Base-by-base conservation (phyloP, 2,329 filamentous ascomycete genomes). In the Colletotrichum shisoi region DNA sequence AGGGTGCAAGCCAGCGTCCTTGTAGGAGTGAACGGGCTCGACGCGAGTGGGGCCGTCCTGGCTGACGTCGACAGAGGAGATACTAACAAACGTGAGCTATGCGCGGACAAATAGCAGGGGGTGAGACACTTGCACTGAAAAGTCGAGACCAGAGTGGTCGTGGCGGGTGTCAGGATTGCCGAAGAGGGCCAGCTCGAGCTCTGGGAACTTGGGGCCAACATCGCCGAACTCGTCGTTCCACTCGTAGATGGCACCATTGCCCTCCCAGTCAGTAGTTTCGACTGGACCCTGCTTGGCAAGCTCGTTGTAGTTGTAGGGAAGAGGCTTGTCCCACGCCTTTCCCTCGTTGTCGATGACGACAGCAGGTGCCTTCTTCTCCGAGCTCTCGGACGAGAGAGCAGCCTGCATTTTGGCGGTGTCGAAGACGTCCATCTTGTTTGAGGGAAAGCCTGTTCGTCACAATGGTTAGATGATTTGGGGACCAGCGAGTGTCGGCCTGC, bases 181-280 rank as follows among this genome's bases (percentile, higher is more conserved):
- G 66, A 96, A 99, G 7, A 99, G 86, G 72, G 90, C 81, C 8
- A 84, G 72, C 80, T 98, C 94, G 0, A 99, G 85, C 54, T 87
- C 85, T 0, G 84, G 81, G 60, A 89, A 85, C 57, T 81, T 82
- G 0, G 93, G 93, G 7, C 90, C 94, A 61, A 99, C 82, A 46
- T 98, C 94, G 2, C 94, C 95, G 71, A 85, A 91, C 3, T 96
- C 92, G 12, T 93, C 93, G 19, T 88, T 84, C 91, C 91, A 98
- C 73, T 94, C 87, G 72, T 98, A 98, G 49, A 91, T 83, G 0
- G 75, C 79, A n/a, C 87, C 89, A 62, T 85, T 85, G 44, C 81
- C 77, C 15, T 83, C 85, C 79, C 83, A 87, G 2, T 75, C 72
- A 45, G 11, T n/a, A 17, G 31, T 15, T n/a, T 62, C 57, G n/a